Percentiles rank a stretch among this genome's conserved stretches.
Conservation (phyloP, 2,329 filamentous ascomycete species). For the Aureobasidium sp. region DNA sequence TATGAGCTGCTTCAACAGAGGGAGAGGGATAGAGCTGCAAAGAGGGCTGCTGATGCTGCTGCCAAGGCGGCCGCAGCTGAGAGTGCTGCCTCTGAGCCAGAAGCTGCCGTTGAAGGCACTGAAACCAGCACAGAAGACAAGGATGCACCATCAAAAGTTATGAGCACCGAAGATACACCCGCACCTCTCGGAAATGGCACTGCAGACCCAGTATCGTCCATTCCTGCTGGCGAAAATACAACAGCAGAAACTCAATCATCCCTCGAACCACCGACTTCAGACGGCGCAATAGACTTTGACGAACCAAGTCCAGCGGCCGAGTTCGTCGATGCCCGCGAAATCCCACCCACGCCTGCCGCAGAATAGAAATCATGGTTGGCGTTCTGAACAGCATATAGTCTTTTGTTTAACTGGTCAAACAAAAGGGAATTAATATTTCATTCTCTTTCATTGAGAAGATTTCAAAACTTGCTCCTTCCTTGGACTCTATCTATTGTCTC, state of each 20-base stretch:
- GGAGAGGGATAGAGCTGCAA: conserved; percentile 37
- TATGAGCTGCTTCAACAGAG: conserved; percentile 48
- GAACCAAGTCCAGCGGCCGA: conserved; percentile 22
- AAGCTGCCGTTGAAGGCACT: conserved; percentile 14
- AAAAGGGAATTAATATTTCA: neutral
- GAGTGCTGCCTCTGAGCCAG: conserved; percentile 20
- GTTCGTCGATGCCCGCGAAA: conserved; percentile 29
- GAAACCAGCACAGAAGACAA: neutral
- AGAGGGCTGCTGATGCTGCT: conserved; percentile 25
- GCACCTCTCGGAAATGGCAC: neutral
- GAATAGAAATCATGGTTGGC: conserved; percentile 8
- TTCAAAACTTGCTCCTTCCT: neutral
- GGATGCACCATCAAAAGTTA: neutral
- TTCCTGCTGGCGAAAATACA: neutral
- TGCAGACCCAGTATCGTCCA: neutral
- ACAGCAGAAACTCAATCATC: neutral
- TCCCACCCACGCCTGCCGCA: conserved; percentile 16
- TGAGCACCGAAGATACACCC: neutral
- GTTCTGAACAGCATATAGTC: neutral
- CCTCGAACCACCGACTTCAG: conserved; percentile 17
- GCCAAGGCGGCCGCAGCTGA: conserved; percentile 16
- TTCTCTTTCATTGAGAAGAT: neutral
- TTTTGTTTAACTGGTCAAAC: neutral
- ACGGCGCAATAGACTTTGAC: conserved; percentile 17
- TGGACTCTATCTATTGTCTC: neutral